Evolutionary conservation across 495 filamentous ascomycete species (phyloP), one percentile per base, ranked within the genome.

Genomic region (Astrothelium macrocarpum): DNA sequence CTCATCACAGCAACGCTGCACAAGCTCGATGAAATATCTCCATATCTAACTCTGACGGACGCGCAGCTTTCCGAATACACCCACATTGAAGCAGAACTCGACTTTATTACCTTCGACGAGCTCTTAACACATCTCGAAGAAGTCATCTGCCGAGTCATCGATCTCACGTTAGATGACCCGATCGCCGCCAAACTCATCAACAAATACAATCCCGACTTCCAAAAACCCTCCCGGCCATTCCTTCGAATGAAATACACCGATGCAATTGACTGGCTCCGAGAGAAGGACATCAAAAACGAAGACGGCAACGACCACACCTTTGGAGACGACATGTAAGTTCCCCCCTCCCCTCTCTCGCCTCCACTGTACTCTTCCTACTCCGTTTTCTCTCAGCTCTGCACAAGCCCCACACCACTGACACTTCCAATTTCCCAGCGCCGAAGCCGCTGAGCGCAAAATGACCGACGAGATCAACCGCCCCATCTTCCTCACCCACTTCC

Each of bases 241-340:
- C 80, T 85, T 76, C 89, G 94, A 70, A 97, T 99, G 95, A 87
- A 85, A 76, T 97, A 99, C 79, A 77, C 81, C 20, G 92, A 97
- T 61, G 95, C 94, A 39, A 97, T 99, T 71, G 80, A 89, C 39
- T 99, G 95, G 95, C 82, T 99, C 64, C 81, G 82, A 71, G 84
- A 90, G 66, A 88, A 95, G 78, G 83, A 91, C 65, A 96, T 97
- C 66, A 81, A 78, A 70, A 97, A 97, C 81, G 93, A 96, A 77
- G 90, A 97, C 62, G 91, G 87, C 67, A 79, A 95, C 67, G 84
- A 88, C 14, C 94, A 99, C 71, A 78, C 82, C 39, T 97, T 97
- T 72, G 95, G 94, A 65, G 95, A 97, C 74, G 94, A 99, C 72
- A 99, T 99, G n/a, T n/a, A n/a, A n/a, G n/a, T n/a, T n/a, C n/a